Evolutionary conservation across 805 yeast genomes (phyloP), one percentile per base, ranked within the genome.

Genomic region (Kluyveromyces aestuarii): DNA sequence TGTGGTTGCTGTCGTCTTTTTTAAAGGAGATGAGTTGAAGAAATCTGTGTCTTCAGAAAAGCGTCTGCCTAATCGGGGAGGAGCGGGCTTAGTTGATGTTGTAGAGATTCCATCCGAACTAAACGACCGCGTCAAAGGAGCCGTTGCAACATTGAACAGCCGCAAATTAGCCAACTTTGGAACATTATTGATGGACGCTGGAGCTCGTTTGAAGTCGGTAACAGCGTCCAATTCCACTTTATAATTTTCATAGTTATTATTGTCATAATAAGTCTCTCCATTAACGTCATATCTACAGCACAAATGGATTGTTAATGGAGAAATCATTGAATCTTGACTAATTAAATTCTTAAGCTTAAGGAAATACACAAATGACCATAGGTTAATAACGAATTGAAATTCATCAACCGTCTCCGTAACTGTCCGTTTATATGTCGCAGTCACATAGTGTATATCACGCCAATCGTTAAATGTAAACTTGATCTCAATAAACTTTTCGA

Each of bases 231-330:
- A 42, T 14, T 53, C 48, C 19, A 64, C 48, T 30, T 55, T 58
- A 48, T 62, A 66, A 49, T 66, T 66, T n/a, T 62, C 55, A 44
- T 62, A 61, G 44, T 63, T 59, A 46, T 66, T 66, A 44, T 66
- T 66, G 49, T 66, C 70, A 49, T 63, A 66, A 44, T 57, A 65
- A 2, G 66, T 63, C 46, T 63, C 66, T 35, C 57, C 55, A 47
- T 57, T 59, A 5, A 64, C 69, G 51, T 65, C 62, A 48, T 66
- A 66, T 10, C 62, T 51, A 44, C 66, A 63, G 48, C 69, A 64
- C 35, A 66, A 46, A 17, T 62, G 60, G n/a, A 64, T 52, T 16
- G 52, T 52, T 25, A 63, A 44, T 7, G 54, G 51, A 27, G 57
- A 57, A 13, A 49, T 17, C 25, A 48, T 6, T 10, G 50, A 46